Percentiles rank a stretch among this genome's conserved stretches.
Evolutionary conservation across 2,329 filamentous ascomycete species (phyloP).

Genomic region (Acephala macrosclerotiorum): DNA sequence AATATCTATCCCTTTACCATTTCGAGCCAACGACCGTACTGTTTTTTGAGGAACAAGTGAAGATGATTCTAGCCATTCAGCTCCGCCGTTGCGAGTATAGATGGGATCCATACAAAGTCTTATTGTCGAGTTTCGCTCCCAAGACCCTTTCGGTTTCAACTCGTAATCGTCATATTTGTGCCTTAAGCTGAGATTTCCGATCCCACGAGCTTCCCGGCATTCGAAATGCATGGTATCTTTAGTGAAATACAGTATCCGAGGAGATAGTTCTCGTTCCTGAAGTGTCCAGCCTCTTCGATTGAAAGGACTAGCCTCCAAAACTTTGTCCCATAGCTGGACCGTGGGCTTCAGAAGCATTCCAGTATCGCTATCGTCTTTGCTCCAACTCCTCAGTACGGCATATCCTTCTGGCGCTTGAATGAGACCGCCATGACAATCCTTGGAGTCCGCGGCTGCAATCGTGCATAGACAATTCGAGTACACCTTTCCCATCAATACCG

Average conservation of each 20-base stretch:
- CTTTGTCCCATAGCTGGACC: neutral
- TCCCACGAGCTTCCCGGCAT: constrained; percentile 1
- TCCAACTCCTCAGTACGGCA: neutral
- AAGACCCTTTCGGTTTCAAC: no score
- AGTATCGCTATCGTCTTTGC: neutral
- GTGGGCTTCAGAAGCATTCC: constrained; percentile 3
- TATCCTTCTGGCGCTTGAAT: constrained; percentile 7
- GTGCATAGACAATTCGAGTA: constrained; percentile 27
- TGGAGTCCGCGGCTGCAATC: constrained; percentile 23
- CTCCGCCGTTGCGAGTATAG: neutral
- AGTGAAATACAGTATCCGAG: constrained; percentile 31
- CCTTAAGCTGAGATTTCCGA: neutral
- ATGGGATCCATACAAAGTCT: constrained; percentile 5
- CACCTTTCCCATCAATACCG: constrained; percentile 29
- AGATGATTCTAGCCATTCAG: neutral
- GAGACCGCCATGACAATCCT: constrained; percentile 9
- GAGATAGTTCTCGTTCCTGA: constrained; percentile 27
- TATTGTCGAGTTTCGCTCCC: neutral
- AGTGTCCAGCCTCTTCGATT: constrained; percentile 33
- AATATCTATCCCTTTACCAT: constrained; percentile 14
- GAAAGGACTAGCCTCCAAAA: neutral
- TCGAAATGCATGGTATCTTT: constrained; percentile 11
- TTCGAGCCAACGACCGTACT: neutral
- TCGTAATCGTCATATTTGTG: no score
- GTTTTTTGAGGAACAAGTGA: neutral